Conservation (phyloP, 2,329 filamentous ascomycete species). For the Tetracladium maxilliforme region DNA sequence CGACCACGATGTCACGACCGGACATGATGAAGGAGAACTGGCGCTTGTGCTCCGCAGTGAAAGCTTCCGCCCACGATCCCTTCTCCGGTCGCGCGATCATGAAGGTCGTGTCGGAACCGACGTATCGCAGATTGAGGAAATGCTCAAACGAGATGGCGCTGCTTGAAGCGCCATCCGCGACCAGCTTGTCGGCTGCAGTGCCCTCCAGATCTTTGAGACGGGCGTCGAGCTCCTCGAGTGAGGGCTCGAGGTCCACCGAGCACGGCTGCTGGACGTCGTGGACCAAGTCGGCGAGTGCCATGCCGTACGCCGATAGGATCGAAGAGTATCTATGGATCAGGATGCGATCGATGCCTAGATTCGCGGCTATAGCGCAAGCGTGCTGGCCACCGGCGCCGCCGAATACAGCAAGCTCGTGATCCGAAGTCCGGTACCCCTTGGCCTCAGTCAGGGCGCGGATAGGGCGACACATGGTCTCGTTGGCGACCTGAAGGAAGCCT, state of each 20-base stretch:
- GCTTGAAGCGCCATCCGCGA: background rate
- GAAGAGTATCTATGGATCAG: background rate
- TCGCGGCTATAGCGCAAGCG: constrained; percentile 1
- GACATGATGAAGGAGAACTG: constrained; percentile 53
- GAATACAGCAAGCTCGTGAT: constrained; percentile 1
- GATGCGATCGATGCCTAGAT: background rate
- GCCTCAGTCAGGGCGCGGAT: constrained; percentile 2
- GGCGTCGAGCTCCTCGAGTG: too few relatives aligned
- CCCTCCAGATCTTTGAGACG: too few relatives aligned
- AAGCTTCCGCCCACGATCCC: constrained; percentile 37
- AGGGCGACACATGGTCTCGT: constrained; percentile 1
- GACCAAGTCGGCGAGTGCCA: background rate
- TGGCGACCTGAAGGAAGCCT: constrained; percentile 2
- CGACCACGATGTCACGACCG: constrained; percentile 49
- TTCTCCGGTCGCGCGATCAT: constrained; percentile 16
- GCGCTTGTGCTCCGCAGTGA: constrained; percentile 47
- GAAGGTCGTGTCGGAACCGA: constrained; percentile 24
- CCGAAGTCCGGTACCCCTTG: constrained; percentile 1
- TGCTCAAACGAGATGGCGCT: constrained; percentile 10
- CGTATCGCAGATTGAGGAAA: constrained; percentile 27
- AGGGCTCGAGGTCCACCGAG: background rate
- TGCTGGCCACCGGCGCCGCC: constrained; percentile 3
- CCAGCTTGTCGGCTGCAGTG: too few relatives aligned
- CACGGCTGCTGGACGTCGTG: background rate
- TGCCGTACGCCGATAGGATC: background rate